phyloP scores from a whole-genome alignment of 805 yeast species.

The Kodamaea restingae region DNA sequence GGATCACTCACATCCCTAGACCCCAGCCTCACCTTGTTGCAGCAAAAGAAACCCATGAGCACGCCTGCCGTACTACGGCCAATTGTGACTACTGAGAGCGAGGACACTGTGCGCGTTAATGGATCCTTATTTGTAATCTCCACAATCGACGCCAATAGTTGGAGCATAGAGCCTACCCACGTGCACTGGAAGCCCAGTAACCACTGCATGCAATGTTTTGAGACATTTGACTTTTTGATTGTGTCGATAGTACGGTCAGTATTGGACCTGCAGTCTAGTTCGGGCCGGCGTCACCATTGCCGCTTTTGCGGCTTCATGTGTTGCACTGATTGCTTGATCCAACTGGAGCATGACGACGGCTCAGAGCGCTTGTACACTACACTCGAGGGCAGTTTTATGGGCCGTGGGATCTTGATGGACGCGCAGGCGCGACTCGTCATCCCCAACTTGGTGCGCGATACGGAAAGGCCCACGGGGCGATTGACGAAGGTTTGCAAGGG shows the following conservation, averaged over 20 bases:
- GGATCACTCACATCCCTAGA: not conserved
- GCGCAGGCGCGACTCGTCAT: slow-evolving; percentile 30
- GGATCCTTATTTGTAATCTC: slow-evolving; percentile 2
- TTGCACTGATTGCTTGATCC: slow-evolving; percentile 25
- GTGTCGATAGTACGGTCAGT: slow-evolving; percentile 10
- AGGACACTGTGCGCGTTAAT: slow-evolving; percentile 4
- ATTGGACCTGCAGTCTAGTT: slow-evolving; percentile 14
- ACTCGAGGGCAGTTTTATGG: slow-evolving; percentile 9
- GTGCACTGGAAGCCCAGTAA: slow-evolving; percentile 47
- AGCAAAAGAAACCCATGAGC: slow-evolving; percentile 44
- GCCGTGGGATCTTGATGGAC: slow-evolving; percentile 19
- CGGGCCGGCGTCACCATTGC: slow-evolving; percentile 46
- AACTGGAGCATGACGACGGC: slow-evolving; percentile 12
- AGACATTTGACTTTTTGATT: slow-evolving; percentile 24
- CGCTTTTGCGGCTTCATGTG: slow-evolving; percentile 48
- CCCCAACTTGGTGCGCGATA: slow-evolving; percentile 19
- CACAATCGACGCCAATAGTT: not conserved
- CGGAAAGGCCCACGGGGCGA: slow-evolving; percentile 14
- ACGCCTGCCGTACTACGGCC: slow-evolving; percentile 54
- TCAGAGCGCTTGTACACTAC: slow-evolving; percentile 8
- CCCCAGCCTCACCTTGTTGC: slow-evolving; percentile 26
- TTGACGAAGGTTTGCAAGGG: slow-evolving; percentile 31
- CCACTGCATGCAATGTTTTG: slow-evolving; percentile 42
- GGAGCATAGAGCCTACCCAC: slow-evolving; percentile 43
- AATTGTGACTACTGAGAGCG: slow-evolving; percentile 4